A percentile compares a stretch with the other conserved stretches of the same genome.
These are phyloP conservation scores for Sodiomyces alkalinus DNA, from an alignment of 2,329 filamentous ascomycete species.

Conservation along the genomic window DNA sequence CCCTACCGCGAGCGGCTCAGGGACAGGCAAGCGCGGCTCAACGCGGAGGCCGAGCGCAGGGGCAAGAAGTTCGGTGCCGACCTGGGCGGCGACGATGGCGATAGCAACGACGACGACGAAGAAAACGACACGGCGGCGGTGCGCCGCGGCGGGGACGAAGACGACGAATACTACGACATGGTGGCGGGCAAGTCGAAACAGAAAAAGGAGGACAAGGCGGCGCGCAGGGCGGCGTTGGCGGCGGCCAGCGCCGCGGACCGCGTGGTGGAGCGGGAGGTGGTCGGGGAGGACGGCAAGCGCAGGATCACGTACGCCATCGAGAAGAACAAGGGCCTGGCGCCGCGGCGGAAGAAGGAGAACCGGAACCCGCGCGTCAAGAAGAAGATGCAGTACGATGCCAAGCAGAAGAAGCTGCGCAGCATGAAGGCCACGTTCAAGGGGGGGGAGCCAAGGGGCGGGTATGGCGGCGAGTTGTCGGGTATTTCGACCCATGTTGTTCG, in stretches of 20 bases:
- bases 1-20: conserved; percentile 78
- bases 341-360: conserved; percentile 83
- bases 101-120: conserved; percentile 42
- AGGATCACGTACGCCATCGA: conserved; percentile 88
- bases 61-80: conserved; percentile 55
- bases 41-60: conserved; percentile 74
- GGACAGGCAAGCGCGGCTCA: conserved; percentile 74
- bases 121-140: conserved; percentile 41
- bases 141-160: conserved; percentile 37
- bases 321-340: conserved; percentile 93
- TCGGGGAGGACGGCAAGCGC: conserved; percentile 76
- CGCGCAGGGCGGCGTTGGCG: conserved; percentile 38
- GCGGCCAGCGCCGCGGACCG: conserved; percentile 49
- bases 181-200: conserved; percentile 53
- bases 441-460: conserved; percentile 69
- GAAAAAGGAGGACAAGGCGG: conserved; percentile 59
- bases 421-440: conserved; percentile 78
- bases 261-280: conserved; percentile 47
- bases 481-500: conserved; percentile 90
- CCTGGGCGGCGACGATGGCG: conserved; percentile 51
- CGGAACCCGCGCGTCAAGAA: conserved; percentile 96
- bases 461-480: conserved; percentile 83
- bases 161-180: conserved; percentile 81
- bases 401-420: conserved; percentile 90
- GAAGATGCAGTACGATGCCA: conserved; percentile 88